Conservation (phyloP, 306 rosid species). For the Comarum palustre region DNA sequence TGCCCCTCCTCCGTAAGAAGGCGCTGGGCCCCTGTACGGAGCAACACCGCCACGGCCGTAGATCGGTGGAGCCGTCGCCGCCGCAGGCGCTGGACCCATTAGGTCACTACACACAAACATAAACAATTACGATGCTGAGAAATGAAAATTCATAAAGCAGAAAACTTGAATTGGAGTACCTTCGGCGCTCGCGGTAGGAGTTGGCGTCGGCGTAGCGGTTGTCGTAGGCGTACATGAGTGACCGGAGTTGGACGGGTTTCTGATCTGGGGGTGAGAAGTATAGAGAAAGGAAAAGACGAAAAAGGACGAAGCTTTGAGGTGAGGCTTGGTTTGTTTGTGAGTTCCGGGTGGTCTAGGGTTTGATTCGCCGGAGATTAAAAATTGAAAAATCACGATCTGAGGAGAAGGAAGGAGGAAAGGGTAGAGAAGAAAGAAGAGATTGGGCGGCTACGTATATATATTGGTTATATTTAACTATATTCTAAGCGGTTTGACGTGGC, state of each 20-base stretch:
- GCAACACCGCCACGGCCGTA: conserved; percentile 49
- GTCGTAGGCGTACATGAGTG: conserved; percentile 54
- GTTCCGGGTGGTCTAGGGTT: neutral
- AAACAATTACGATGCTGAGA: neutral
- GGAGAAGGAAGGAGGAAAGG: neutral
- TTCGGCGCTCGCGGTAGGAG: conserved; percentile 80
- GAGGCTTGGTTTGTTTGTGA: neutral
- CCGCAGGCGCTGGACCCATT: conserved; percentile 47
- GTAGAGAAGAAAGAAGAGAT: neutral
- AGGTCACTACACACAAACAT: conserved; percentile 44
- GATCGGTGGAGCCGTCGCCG: conserved; percentile 22
- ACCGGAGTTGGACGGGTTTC: neutral
- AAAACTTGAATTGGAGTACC: conserved; percentile 34
- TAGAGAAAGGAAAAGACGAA: neutral
- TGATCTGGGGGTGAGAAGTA: neutral
- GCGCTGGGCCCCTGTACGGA: conserved; percentile 36
- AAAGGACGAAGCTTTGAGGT: neutral
- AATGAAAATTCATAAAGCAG: neutral
- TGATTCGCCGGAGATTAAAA: neutral
- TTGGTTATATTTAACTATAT: neutral
- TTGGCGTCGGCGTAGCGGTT: conserved; percentile 52
- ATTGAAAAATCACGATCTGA: neutral
- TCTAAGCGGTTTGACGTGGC: neutral
- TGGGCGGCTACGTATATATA: neutral
- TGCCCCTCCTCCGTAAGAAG: conserved; percentile 40